These are phyloP conservation scores for Trichoderma sp. DNA, from an alignment of 2,329 filamentous ascomycete genomes.

Conservation along the genomic window DNA sequence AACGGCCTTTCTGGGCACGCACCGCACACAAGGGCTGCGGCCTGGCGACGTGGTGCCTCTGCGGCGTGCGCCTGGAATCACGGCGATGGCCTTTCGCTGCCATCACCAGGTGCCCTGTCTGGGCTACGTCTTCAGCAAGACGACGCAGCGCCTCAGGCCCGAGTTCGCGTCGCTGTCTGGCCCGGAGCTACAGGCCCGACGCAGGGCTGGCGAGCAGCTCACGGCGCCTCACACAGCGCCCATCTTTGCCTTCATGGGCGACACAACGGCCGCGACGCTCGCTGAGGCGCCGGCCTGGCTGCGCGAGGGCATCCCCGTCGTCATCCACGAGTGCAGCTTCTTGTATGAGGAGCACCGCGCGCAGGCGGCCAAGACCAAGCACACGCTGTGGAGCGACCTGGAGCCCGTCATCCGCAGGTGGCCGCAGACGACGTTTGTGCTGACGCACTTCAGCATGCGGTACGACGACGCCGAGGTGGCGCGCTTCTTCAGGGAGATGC, in stretches of 20 bases:
- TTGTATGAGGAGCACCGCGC: constrained; percentile 45
- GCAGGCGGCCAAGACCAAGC: constrained; percentile 50
- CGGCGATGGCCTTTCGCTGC: constrained; percentile 47
- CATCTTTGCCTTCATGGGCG: constrained; percentile 52
- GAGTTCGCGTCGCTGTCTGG: constrained; percentile 42
- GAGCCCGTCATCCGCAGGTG: constrained; percentile 47
- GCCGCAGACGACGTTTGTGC: constrained; percentile 47
- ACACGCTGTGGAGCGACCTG: constrained; percentile 50
- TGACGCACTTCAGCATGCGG: constrained; percentile 52
- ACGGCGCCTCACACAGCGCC: constrained; percentile 43
- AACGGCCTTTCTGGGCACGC: constrained; percentile 39
- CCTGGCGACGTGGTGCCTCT: constrained; percentile 43
- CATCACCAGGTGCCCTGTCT: constrained; percentile 51
- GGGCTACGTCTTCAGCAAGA: constrained; percentile 48
- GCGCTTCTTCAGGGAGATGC: constrained; percentile 45
- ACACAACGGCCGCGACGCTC: constrained; percentile 47
- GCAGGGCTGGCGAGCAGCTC: constrained; percentile 42
- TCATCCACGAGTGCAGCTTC: constrained; percentile 55
- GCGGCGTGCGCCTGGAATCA: constrained; percentile 40
- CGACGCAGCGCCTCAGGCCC: constrained; percentile 42
- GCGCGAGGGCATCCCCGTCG: constrained; percentile 43
- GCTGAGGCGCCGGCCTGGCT: constrained; percentile 46
- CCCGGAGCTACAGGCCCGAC: constrained; percentile 42
- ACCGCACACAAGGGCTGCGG: constrained; percentile 42
- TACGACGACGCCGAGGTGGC: constrained; percentile 46